Evolutionary conservation across 139 green algal genomes (phyloP), one percentile per base, ranked within the genome.

Genomic region (Gonium pectorale): DNA sequence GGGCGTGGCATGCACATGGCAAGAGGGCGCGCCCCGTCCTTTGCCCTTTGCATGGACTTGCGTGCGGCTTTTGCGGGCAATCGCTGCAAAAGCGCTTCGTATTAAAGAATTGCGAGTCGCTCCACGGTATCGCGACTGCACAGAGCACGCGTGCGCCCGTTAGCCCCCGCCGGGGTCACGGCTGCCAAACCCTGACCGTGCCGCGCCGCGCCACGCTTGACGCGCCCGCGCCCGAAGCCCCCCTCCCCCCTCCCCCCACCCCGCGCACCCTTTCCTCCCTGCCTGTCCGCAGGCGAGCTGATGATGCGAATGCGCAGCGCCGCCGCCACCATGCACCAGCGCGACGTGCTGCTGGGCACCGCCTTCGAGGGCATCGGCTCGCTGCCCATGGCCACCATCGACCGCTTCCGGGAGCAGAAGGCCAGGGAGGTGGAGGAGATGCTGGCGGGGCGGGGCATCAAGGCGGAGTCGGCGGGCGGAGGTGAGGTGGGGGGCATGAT

Each of bases 381-480:
- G 66, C 86, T 96, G 86, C 90, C 92, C 59, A 97, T 97, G 95
- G 87, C 90, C 21, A 85, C 73, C 49, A 97, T 97, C 67, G 85
- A 92, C 43, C 83, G 86, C 37, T 92, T 87, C 81, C 86, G 95
- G 2, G 85, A 90, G 64, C 59, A 87, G 72, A 87, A 86, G 84
- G 52, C 46, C 21, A 49, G 22, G 8, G 69, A 80, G 59, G 66
- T 86, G 52, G 86, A 83, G 74, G 46, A 49, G 29, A 59, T 52
- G 60, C 62, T 73, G 33, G 69, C 81, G 43, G 81, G 59, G 1
- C 67, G 81, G 26, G 81, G 81, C 52, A 64, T 72, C 52, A 72
- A 80, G 46, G 68, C 81, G 3, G 67, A 78, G 41, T n/a, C 35
- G 49, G n/a, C 46, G 73, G 66, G 49, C 24, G 69, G 41, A 78